phyloP scores from a whole-genome alignment of 1,284 basidiomycete genomes.

The Psilocybe mexicana region DNA sequence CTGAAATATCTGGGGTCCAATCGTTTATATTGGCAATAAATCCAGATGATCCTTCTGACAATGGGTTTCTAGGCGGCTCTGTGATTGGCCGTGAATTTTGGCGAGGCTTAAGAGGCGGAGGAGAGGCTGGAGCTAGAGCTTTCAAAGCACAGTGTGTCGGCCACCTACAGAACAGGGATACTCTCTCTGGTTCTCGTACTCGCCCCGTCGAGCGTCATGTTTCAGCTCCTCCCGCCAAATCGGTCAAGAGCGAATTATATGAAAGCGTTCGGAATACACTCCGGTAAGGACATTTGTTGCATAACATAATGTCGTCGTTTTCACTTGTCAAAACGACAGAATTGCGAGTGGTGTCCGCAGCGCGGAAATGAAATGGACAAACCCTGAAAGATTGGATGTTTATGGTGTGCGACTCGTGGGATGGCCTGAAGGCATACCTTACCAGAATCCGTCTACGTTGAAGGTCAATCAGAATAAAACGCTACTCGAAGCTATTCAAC shows the following conservation, averaged over 20 bases:
- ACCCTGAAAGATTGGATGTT: slow-evolving; percentile 51
- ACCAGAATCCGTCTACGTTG: slow-evolving; percentile 60
- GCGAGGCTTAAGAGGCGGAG: slow-evolving; percentile 58
- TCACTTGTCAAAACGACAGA: slow-evolving; percentile 30
- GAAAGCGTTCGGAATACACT: slow-evolving; percentile 50
- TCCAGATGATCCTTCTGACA: slow-evolving; percentile 44
- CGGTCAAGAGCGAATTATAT: slow-evolving; percentile 40
- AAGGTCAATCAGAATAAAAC: slow-evolving; percentile 52
- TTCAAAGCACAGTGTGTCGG: slow-evolving; percentile 49
- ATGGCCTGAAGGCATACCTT: slow-evolving; percentile 59
- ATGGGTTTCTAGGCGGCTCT: slow-evolving; percentile 64
- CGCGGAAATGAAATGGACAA: slow-evolving; percentile 76
- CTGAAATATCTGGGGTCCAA: slow-evolving; percentile 49
- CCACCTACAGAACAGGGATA: slow-evolving; percentile 21
- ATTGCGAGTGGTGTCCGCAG: slow-evolving; percentile 54
- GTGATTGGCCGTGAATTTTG: slow-evolving; percentile 62
- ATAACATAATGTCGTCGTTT: neutral
- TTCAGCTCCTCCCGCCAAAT: slow-evolving; percentile 19
- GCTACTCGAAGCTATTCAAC: slow-evolving; percentile 48
- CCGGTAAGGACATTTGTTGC: slow-evolving; percentile 36
- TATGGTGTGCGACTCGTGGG: slow-evolving; percentile 63
- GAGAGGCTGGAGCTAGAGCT: slow-evolving; percentile 52
- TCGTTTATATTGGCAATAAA: slow-evolving; percentile 64
- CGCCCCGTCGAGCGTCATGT: slow-evolving; percentile 5
- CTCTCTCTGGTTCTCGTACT: neutral